Evolutionary conservation across 768 basidiomycete genomes (phyloP).

Genomic region (Cyclocybe aegerita): DNA sequence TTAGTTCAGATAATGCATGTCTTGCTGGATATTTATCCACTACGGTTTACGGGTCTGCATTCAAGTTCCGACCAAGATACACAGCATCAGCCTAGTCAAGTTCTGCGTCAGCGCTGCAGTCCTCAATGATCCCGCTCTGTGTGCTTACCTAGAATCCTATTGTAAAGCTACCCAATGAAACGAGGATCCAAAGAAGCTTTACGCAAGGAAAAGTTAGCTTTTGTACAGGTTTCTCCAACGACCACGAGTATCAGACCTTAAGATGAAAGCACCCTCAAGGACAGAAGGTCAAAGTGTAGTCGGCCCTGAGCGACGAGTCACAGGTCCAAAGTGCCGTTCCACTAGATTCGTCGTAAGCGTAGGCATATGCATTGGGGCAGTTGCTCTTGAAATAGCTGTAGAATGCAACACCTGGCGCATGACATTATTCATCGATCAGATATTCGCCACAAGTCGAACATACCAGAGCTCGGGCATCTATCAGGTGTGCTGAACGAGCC

Average conservation of each 20-base stretch:
- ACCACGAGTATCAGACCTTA: not conserved
- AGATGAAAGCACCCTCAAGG: slow-evolving; percentile 25
- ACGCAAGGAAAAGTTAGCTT: no score
- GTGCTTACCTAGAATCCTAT: no score
- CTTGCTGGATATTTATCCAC: no score
- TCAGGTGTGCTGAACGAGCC: slow-evolving; percentile 47
- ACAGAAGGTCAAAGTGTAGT: slow-evolving; percentile 50
- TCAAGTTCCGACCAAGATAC: no score
- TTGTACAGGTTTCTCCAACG: slow-evolving; percentile 1
- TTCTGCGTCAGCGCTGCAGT: no score
- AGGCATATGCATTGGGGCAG: slow-evolving; percentile 50
- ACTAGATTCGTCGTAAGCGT: slow-evolving; percentile 52
- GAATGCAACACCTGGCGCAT: slow-evolving; percentile 32
- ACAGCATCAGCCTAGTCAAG: no score
- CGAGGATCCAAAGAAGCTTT: no score
- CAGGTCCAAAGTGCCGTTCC: slow-evolving; percentile 55
- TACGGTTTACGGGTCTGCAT: no score
- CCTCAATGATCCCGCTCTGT: no score
- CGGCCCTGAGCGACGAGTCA: slow-evolving; percentile 33
- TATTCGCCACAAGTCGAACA: slow-evolving; percentile 1
- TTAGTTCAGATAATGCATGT: no score
- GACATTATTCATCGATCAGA: slow-evolving; percentile 21
- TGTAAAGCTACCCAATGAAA: no score
- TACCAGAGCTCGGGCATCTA: slow-evolving; percentile 53
- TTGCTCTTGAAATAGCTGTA: slow-evolving; percentile 42